Evolutionary conservation across 345 rosid genomes (phyloP), one percentile per base, ranked within the genome.

Genomic region (Geranium rotundifolium): DNA sequence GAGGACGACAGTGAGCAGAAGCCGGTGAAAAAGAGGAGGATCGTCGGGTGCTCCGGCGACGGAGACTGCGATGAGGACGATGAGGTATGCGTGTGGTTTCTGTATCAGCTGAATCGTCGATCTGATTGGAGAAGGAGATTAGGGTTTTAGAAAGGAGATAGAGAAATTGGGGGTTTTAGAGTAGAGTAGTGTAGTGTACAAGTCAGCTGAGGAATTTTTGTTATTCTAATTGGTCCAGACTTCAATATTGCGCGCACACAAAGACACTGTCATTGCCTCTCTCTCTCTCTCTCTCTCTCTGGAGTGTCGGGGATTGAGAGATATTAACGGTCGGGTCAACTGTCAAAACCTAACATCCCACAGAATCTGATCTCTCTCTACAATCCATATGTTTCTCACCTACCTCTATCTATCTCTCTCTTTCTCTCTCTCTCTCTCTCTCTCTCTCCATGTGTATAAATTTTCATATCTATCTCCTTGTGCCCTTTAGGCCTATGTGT

Each of bases 341-440:
- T 84, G 93, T 86, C 78, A 81, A 81, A 79, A 80, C 80, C 85
- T 72, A 80, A 79, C 77, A 39, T 67, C 79, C 74, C 77, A 84
- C 79, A 76, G 89, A 90, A 85, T 87, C 92, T 85, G 88, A 80
- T 82, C 88, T 72, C 80, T 67, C 84, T n/a, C n/a, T n/a, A n/a
- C n/a, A n/a, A n/a, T n/a, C n/a, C n/a, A n/a, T n/a, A n/a, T n/a
- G n/a, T n/a, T n/a, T 71, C 88, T 75, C 82, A 75, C 84, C 79
- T 69, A 76, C 72, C 84, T 82, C 79, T 75, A 75, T 75, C 72
- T 68, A 62, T 63, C 68, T 71, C 57, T 52, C 71, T 73, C 69
- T 72, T 49, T 76, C 77, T 78, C 72, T 75, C 73, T 74, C 80
- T 63, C 57, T 60, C 29, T 59, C 60, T 67, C 62, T 65, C 59